Percentiles rank a stretch among this genome's conserved stretches.
Evolutionary conservation across 768 basidiomycete species (phyloP).

Genomic region (Dacryopinax primogenitus): DNA sequence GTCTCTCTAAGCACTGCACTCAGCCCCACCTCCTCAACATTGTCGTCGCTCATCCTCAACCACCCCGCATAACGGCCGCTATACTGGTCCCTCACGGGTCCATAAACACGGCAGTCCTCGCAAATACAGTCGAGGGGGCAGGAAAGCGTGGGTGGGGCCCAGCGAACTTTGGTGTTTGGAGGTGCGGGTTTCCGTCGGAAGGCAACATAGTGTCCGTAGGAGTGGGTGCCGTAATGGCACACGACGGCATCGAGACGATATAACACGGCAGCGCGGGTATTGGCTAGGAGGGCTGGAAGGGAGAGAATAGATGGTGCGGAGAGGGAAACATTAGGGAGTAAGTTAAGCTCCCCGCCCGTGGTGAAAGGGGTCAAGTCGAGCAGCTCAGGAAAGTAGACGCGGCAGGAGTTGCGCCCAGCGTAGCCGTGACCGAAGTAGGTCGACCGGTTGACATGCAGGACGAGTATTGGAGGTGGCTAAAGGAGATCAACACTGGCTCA

Average conservation of each 20-base stretch:
- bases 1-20: slow-evolving; percentile 63
- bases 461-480: slow-evolving; percentile 75
- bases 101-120: slow-evolving; percentile 34
- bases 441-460: slow-evolving; percentile 84
- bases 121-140: slow-evolving; percentile 39
- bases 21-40: slow-evolving; percentile 61
- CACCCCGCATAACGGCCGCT: slow-evolving; percentile 35
- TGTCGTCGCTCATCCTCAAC: slow-evolving; percentile 80
- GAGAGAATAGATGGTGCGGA: slow-evolving; percentile 45
- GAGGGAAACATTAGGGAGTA: slow-evolving; percentile 54
- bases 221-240: slow-evolving; percentile 85
- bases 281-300: slow-evolving; percentile 38
- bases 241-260: slow-evolving; percentile 80
- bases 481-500: background rate
- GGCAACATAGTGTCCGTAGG: slow-evolving; percentile 89
- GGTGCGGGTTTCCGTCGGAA: slow-evolving; percentile 67
- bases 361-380: slow-evolving; percentile 83
- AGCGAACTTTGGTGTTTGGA: slow-evolving; percentile 30
- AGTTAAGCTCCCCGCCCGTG: slow-evolving; percentile 66
- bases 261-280: slow-evolving; percentile 50
- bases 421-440: slow-evolving; percentile 57
- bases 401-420: slow-evolving; percentile 72
- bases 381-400: slow-evolving; percentile 69
- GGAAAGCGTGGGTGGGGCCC: slow-evolving; percentile 29
- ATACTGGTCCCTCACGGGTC: slow-evolving; percentile 41